A percentile compares a stretch with the other conserved stretches of the same genome.
Evolutionary conservation across 345 rosid genomes (phyloP).

Genomic region (Sisymbrium irio): DNA sequence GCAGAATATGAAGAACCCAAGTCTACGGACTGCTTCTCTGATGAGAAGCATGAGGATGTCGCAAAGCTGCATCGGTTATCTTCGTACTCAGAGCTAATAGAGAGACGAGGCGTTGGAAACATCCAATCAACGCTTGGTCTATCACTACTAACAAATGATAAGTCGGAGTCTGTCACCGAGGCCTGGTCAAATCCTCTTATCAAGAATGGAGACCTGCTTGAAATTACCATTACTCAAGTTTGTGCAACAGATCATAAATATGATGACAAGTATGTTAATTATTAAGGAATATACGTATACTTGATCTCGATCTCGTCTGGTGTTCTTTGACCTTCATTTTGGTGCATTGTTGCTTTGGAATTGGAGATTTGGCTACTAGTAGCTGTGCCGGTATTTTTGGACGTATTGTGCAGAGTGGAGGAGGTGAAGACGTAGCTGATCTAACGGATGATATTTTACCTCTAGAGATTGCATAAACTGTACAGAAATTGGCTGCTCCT

Average conservation of each 20-base stretch:
- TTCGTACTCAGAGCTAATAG: conserved; percentile 30
- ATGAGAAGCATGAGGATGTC: conserved; percentile 22
- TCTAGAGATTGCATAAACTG: conserved; percentile 68
- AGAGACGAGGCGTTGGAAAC: conserved; percentile 20
- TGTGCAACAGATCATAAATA: neutral
- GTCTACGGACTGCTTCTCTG: conserved; percentile 30
- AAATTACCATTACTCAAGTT: neutral
- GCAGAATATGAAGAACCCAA: conserved; percentile 20
- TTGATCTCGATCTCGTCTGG: conserved; percentile 27
- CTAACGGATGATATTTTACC: conserved; percentile 57
- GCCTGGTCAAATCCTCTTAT: conserved; percentile 28
- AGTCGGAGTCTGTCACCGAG: conserved; percentile 34
- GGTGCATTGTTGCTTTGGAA: neutral
- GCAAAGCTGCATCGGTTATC: conserved; percentile 33
- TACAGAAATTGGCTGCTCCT: conserved; percentile 66
- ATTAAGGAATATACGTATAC: neutral
- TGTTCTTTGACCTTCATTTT: neutral
- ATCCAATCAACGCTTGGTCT: conserved; percentile 36
- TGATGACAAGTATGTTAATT: neutral
- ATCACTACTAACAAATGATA: conserved; percentile 41
- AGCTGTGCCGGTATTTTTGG: conserved; percentile 8
- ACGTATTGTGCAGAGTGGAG: conserved; percentile 30
- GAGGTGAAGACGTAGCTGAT: conserved; percentile 47
- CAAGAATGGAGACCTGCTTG: conserved; percentile 4
- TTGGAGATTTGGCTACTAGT: conserved; percentile 10